Conservation (phyloP, 2,329 filamentous ascomycete species). For the Xylariaceae sp. region DNA sequence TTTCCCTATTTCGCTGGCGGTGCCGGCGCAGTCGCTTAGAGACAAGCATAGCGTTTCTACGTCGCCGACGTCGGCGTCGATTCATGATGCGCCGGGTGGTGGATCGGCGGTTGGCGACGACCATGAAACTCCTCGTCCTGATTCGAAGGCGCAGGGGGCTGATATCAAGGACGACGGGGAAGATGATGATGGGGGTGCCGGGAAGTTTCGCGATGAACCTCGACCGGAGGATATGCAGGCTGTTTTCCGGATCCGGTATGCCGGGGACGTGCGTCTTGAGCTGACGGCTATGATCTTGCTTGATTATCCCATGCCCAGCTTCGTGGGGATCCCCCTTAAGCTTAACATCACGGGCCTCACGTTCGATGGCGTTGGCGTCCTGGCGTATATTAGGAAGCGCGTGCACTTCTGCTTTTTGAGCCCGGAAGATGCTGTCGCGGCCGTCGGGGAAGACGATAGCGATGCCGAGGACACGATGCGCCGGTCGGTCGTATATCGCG, state of each 20-base stretch:
- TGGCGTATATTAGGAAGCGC: slow-evolving; percentile 84
- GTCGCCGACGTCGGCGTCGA: slow-evolving; percentile 54
- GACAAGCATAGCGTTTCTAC: slow-evolving; percentile 63
- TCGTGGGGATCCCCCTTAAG: slow-evolving; percentile 91
- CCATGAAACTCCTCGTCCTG: slow-evolving; percentile 1
- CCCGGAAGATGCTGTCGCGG: slow-evolving; percentile 80
- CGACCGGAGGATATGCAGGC: slow-evolving; percentile 86
- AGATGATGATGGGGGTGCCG: slow-evolving; percentile 30
- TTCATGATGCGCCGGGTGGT: slow-evolving; percentile 41
- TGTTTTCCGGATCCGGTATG: slow-evolving; percentile 84
- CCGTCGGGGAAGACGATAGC: slow-evolving; percentile 52
- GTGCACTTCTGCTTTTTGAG: slow-evolving; percentile 94
- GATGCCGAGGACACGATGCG: slow-evolving; percentile 19
- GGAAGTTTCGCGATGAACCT: slow-evolving; percentile 61
- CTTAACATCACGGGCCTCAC: slow-evolving; percentile 91
- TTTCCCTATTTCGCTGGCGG: slow-evolving; percentile 26
- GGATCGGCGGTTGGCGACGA: slow-evolving; percentile 24
- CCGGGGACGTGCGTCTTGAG: slow-evolving; percentile 79
- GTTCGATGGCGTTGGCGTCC: slow-evolving; percentile 89
- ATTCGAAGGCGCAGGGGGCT: slow-evolving; percentile 4
- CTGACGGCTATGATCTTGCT: slow-evolving; percentile 92
- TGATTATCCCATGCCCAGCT: slow-evolving; percentile 98
- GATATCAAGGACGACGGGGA: slow-evolving; percentile 12
- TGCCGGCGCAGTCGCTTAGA: slow-evolving; percentile 43
- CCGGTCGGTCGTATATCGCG: slow-evolving; percentile 15